A percentile compares a stretch with the other conserved stretches of the same genome.
These are phyloP conservation scores for Ampelocalamus luodianensis DNA, from an alignment of 176 grass and related monocot species.

Conservation along the genomic window DNA sequence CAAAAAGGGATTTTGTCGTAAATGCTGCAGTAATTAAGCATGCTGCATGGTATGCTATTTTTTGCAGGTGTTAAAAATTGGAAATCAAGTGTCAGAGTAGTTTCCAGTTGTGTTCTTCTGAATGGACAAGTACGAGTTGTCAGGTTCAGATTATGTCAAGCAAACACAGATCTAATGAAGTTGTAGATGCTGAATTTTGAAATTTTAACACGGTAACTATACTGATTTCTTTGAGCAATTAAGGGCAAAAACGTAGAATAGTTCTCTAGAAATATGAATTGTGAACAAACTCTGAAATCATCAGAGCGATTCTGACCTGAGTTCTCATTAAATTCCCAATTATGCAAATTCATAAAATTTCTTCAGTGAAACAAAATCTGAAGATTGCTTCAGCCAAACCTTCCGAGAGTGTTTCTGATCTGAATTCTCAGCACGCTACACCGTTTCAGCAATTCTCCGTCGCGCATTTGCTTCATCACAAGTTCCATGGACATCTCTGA, in stretches of 20 bases:
- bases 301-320: not conserved
- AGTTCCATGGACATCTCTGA: not conserved
- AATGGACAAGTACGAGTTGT: slow-evolving; percentile 30
- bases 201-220: slow-evolving; percentile 14
- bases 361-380: not conserved
- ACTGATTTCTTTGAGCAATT: not conserved
- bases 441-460: not conserved
- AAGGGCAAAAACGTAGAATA: not conserved
- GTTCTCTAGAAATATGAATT: not conserved
- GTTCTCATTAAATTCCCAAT: not conserved
- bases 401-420: not conserved
- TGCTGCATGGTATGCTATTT: not conserved
- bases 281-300: not conserved
- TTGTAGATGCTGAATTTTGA: slow-evolving; percentile 4
- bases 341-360: not conserved
- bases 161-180: not conserved
- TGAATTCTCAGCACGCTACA: not conserved
- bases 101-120: slow-evolving; percentile 21
- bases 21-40: slow-evolving; percentile 14
- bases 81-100: slow-evolving; percentile 12
- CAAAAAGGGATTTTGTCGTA: slow-evolving; percentile 10
- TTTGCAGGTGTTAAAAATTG: not conserved
- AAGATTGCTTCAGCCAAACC: not conserved
- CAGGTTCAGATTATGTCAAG: slow-evolving; percentile 43
- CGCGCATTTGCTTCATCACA: not conserved